Base-by-base conservation (phyloP, 1,284 basidiomycete species). In the Sphagnurus paluster region DNA sequence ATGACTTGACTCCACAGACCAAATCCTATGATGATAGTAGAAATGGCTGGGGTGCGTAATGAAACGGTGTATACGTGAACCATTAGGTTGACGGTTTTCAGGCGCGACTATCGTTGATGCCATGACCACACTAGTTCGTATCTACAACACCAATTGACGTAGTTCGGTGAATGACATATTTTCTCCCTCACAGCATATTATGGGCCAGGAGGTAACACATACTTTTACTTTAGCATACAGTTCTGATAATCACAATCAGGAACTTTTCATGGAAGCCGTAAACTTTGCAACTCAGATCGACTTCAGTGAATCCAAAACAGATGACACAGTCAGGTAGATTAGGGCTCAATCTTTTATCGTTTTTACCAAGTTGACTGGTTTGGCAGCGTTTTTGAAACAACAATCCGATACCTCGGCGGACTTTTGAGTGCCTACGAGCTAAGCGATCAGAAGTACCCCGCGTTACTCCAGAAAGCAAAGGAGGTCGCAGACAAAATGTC, bases 321-420 rank as follows among this genome's bases (percentile, higher is more conserved):
- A 62, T 2, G 69, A 72, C 46, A 73, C 72, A 2, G 78, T 82
- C 57, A 84, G 74, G 82, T 82, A 54, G 29, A 72, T 20, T 37
- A 10, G 5, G 30, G 10, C 8, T 7, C 30, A n/a, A n/a, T 6
- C 30, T 9, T 33, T n/a, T 2, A n/a, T 14, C 30, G 30, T 14
- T 30, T 3, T 14, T 5, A 30, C 14, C 23, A 41, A 17, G 5
- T 23, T 20, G 28, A 30, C 33, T 57, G n/a, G n/a, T n/a, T n/a
- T n/a, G n/a, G 48, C 14, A 87, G 87, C 42, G 72, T 93, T 2
- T 96, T 96, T 60, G 93, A 96, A 68, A 93, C 89, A 0, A 89
- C 84, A 0, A 96, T 96, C 52, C 87, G 93, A 11, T 93, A 78
- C 74, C 60, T 87, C 4, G 84, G 74, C 9, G 80, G 81, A 2